These are phyloP conservation scores for Hysterium pulicare DNA, from an alignment of 2,329 filamentous ascomycete species.

Conservation along the genomic window DNA sequence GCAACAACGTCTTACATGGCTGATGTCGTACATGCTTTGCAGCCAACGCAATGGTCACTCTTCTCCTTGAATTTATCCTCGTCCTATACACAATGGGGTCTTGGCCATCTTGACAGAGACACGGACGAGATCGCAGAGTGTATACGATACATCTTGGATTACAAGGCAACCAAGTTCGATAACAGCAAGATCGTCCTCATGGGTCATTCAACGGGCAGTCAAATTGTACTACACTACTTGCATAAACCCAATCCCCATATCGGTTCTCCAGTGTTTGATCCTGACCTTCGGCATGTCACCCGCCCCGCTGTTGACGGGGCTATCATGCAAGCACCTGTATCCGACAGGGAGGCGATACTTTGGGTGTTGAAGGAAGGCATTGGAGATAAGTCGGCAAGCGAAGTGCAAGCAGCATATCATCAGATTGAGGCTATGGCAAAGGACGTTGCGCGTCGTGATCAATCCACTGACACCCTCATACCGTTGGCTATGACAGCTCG, in stretches of 20 bases:
- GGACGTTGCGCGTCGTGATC: conserved; percentile 15
- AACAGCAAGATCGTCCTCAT: conserved; percentile 16
- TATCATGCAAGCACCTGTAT: conserved; percentile 22
- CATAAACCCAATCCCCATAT: conserved; percentile 16
- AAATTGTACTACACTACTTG: conserved; percentile 19
- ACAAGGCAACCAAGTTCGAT: conserved; percentile 6
- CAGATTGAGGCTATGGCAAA: conserved; percentile 18
- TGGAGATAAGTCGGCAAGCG: conserved; percentile 11
- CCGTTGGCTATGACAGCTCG: neutral
- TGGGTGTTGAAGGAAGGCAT: conserved; percentile 14
- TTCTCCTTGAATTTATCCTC: conserved; percentile 18
- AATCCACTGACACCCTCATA: neutral
- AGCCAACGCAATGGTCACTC: conserved; percentile 15
- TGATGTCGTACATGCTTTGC: conserved; percentile 16
- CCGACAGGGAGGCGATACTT: conserved; percentile 16
- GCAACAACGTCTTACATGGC: conserved; percentile 20
- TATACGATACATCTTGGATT: neutral
- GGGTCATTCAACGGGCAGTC: conserved; percentile 20
- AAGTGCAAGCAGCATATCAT: conserved; percentile 11
- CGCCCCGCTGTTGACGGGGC: conserved; percentile 17
- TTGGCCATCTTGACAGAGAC: conserved; percentile 37
- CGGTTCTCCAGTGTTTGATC: conserved; percentile 10
- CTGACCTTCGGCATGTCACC: conserved; percentile 10
- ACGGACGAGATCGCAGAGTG: conserved; percentile 35
- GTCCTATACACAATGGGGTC: conserved; percentile 34